These are phyloP conservation scores for Alopecurus myosuroides DNA, from an alignment of 176 grass and related monocot species.

Conservation along the genomic window DNA sequence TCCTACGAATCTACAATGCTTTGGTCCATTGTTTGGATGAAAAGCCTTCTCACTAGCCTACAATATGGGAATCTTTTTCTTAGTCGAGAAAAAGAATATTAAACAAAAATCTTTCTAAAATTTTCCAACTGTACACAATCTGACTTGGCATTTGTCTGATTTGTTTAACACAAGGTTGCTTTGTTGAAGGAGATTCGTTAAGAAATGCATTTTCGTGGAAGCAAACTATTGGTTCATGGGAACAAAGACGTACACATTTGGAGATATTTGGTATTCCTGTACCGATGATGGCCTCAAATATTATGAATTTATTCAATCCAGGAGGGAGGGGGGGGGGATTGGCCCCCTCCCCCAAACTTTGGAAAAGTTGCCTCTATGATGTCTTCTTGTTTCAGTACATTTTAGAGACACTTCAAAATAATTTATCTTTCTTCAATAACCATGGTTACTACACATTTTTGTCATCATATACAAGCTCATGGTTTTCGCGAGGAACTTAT, in stretches of 20 bases:
- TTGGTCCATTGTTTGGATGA: too few species aligned
- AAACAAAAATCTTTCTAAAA: not conserved
- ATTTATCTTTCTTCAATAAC: not conserved
- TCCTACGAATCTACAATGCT: too few species aligned
- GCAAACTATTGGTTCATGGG: not conserved
- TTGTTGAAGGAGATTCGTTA: not conserved
- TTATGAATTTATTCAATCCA: too few species aligned
- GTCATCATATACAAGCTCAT: slow-evolving; percentile 41
- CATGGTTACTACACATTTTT: not conserved
- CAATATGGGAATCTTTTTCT: too few species aligned
- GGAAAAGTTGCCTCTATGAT: too few species aligned
- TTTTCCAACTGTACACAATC: not conserved
- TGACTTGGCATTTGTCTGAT: not conserved
- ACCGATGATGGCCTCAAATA: too few species aligned
- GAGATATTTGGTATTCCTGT: too few species aligned
- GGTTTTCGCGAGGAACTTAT: slow-evolving; percentile 67
- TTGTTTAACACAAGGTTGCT: not conserved
- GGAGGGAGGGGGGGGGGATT: too few species aligned
- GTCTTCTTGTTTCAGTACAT: too few species aligned
- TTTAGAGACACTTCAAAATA: not conserved
- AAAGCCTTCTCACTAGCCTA: too few species aligned
- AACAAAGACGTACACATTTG: not conserved
- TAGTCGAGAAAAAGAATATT: not conserved
- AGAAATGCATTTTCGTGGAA: not conserved
- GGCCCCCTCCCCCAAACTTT: too few species aligned